Evolutionary conservation across 805 yeast species (phyloP).

Genomic region (Ascoidea asiatica): DNA sequence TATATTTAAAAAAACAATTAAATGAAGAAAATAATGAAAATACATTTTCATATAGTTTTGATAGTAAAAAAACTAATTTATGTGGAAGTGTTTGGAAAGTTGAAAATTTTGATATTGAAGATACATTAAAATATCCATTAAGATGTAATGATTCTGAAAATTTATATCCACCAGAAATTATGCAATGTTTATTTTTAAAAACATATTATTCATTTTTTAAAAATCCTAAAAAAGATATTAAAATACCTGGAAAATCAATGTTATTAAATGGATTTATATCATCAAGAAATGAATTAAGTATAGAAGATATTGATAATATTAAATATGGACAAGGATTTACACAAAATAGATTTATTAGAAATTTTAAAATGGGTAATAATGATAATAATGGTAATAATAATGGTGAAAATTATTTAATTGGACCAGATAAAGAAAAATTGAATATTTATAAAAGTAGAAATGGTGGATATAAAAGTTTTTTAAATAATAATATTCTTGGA

Average conservation of each 20-base stretch:
- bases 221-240: slow-evolving; percentile 38
- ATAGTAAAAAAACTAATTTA: slow-evolving; percentile 17
- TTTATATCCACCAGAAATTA: slow-evolving; percentile 31
- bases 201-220: slow-evolving; percentile 23
- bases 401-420: slow-evolving; percentile 9
- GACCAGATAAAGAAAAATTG: not conserved
- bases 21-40: slow-evolving; percentile 17
- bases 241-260: slow-evolving; percentile 56
- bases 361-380: slow-evolving; percentile 10
- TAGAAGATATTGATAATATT: slow-evolving; percentile 55
- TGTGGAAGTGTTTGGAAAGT: slow-evolving; percentile 17
- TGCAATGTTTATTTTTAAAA: slow-evolving; percentile 23
- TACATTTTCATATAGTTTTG: slow-evolving; percentile 8
- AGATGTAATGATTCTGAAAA: slow-evolving; percentile 17
- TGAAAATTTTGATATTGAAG: slow-evolving; percentile 22
- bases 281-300: slow-evolving; percentile 43
- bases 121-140: slow-evolving; percentile 30
- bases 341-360: slow-evolving; percentile 10
- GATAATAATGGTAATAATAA: slow-evolving; percentile 8
- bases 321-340: slow-evolving; percentile 25
- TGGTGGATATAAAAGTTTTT: slow-evolving; percentile 11
- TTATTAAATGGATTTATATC: slow-evolving; percentile 67
- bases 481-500: slow-evolving; percentile 2
- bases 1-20: slow-evolving; percentile 16
- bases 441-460: slow-evolving; percentile 4